Conservation (phyloP, 2,329 filamentous ascomycete genomes). For the Pseudogymnoascus sp. region DNA sequence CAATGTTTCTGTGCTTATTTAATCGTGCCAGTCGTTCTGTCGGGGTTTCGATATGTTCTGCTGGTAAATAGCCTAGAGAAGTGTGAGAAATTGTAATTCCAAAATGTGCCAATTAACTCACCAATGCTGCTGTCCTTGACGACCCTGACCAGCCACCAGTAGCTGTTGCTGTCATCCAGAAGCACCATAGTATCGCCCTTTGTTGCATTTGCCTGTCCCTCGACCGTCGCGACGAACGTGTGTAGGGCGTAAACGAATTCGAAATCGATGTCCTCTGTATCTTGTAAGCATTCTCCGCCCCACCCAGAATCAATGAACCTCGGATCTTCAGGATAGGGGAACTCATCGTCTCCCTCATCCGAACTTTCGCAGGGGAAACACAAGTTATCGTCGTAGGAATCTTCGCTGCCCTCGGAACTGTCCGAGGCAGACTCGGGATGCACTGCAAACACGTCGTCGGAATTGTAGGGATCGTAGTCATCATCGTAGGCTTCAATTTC, state of each 20-base stretch:
- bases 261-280: slow-evolving; percentile 98
- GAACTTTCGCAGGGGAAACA: slow-evolving; percentile 40
- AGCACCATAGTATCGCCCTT: slow-evolving; percentile 99
- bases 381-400: slow-evolving; percentile 26
- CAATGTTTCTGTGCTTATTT: slow-evolving; percentile 97
- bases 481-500: slow-evolving; percentile 13
- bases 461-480: slow-evolving; percentile 50
- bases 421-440: slow-evolving; percentile 19
- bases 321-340: slow-evolving; percentile 42
- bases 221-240: slow-evolving; percentile 94
- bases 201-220: slow-evolving; percentile 95
- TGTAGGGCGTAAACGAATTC: slow-evolving; percentile 98
- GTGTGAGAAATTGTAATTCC: background rate
- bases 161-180: slow-evolving; percentile 96
- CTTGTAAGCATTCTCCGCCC: slow-evolving; percentile 79
- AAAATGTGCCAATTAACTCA: slow-evolving; percentile 29
- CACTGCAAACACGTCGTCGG: slow-evolving; percentile 23
- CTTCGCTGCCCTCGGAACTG: slow-evolving; percentile 24
- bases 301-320: slow-evolving; percentile 65
- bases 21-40: slow-evolving; percentile 87
- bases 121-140: slow-evolving; percentile 96
- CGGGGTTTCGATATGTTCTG: slow-evolving; percentile 96
- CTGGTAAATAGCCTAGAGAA: slow-evolving; percentile 75
- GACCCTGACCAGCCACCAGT: slow-evolving; percentile 97
- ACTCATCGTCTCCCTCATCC: slow-evolving; percentile 56